phyloP scores from a whole-genome alignment of 768 basidiomycete species.

The Termitomyces bulborhizus region DNA sequence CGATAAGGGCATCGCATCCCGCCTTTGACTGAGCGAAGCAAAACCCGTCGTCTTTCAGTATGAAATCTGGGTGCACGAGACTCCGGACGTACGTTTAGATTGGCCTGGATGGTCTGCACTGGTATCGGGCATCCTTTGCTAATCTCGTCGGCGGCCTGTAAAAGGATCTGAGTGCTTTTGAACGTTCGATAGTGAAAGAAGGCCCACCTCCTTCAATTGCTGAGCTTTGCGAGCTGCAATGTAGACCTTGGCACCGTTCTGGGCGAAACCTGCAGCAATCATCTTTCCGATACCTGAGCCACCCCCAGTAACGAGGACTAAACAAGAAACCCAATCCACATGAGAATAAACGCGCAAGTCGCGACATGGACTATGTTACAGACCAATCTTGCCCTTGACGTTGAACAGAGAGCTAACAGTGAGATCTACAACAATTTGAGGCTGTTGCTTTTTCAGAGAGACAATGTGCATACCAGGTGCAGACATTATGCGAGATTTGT shows the following conservation, averaged over 20 bases:
- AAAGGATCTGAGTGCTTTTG: background rate
- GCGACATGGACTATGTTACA: constrained; percentile 9
- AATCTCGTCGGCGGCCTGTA: constrained; percentile 49
- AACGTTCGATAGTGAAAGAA: background rate
- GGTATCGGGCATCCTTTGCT: constrained; percentile 54
- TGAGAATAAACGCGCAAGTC: background rate
- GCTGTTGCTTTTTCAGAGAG: background rate
- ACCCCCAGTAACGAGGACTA: constrained; percentile 79
- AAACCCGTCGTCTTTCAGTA: background rate
- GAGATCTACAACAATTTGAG: constrained; percentile 35
- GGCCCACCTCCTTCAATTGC: constrained; percentile 65
- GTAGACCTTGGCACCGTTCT: constrained; percentile 86
- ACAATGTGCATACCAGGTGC: constrained; percentile 12
- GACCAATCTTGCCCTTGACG: constrained; percentile 67
- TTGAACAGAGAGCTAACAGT: constrained; percentile 50
- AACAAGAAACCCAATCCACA: background rate
- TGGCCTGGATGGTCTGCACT: constrained; percentile 69
- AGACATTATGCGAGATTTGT: constrained; percentile 12
- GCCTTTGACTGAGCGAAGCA: constrained; percentile 50
- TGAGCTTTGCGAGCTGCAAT: constrained; percentile 82
- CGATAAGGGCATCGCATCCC: constrained; percentile 69
- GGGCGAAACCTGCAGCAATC: constrained; percentile 77
- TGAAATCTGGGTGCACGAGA: background rate
- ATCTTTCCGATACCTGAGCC: constrained; percentile 80
- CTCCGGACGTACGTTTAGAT: constrained; percentile 56